Conservation (phyloP, 1,139 yeast species). For the Candida pseudoviswanathii region DNA sequence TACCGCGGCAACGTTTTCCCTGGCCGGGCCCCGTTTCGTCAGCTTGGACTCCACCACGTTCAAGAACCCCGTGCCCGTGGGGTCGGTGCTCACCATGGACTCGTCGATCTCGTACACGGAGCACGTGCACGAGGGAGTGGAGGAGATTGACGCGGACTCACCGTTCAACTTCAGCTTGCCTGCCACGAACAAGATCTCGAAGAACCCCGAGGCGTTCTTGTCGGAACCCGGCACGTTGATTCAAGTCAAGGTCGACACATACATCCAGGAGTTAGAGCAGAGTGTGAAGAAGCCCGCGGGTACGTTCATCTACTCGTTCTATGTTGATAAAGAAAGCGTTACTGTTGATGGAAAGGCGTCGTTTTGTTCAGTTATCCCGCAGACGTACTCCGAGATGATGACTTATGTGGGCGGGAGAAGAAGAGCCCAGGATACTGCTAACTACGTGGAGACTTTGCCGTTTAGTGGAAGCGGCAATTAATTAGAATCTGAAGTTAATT, state of each 20-base stretch:
- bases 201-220: slow-evolving; percentile 59
- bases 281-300: slow-evolving; percentile 72
- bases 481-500: background rate
- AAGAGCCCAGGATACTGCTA: slow-evolving; percentile 82
- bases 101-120: slow-evolving; percentile 86
- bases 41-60: slow-evolving; percentile 90
- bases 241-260: slow-evolving; percentile 86
- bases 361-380: slow-evolving; percentile 76
- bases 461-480: background rate
- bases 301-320: slow-evolving; percentile 84
- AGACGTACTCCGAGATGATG: slow-evolving; percentile 90
- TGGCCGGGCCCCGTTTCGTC: slow-evolving; percentile 82
- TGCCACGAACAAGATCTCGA: slow-evolving; percentile 56
- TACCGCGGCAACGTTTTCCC: slow-evolving; percentile 85
- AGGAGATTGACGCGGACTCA: slow-evolving; percentile 34
- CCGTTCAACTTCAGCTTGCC: slow-evolving; percentile 55
- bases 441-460: slow-evolving; percentile 54
- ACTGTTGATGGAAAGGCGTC: slow-evolving; percentile 40
- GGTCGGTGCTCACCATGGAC: slow-evolving; percentile 78
- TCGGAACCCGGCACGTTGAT: slow-evolving; percentile 83
- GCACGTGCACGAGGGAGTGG: slow-evolving; percentile 52
- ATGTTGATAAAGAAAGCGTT: slow-evolving; percentile 58
- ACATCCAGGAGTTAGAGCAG: slow-evolving; percentile 67
- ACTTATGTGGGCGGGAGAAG: slow-evolving; percentile 87
- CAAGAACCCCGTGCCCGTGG: slow-evolving; percentile 93